These are phyloP conservation scores for Sequoia sempervirens DNA, from an alignment of 75 land plant genomes.

Conservation along the genomic window DNA sequence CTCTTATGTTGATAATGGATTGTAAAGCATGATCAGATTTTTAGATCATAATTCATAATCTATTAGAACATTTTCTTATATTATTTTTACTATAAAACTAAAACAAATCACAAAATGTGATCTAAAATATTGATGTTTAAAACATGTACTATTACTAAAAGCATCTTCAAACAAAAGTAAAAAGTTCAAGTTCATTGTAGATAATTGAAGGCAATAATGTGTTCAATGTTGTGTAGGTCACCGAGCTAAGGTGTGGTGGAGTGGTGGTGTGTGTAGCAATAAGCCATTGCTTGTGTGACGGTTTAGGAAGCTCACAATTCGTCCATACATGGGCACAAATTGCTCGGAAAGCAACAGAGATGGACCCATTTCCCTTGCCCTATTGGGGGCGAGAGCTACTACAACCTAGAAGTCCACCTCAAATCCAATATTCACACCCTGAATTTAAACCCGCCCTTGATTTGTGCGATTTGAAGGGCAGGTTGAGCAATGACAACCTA, in stretches of 20 bases:
- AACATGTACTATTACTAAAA: not conserved
- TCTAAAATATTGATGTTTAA: not conserved
- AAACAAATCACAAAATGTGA: not conserved
- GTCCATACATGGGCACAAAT: slow-evolving; percentile 59
- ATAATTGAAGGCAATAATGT: not conserved
- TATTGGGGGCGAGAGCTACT: slow-evolving; percentile 30
- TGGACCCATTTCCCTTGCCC: slow-evolving; percentile 15
- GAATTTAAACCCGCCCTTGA: slow-evolving; percentile 14
- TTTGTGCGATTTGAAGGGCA: slow-evolving; percentile 5
- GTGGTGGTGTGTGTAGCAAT: slow-evolving; percentile 52
- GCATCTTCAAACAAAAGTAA: not conserved
- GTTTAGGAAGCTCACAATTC: slow-evolving; percentile 54
- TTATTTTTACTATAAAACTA: too few relatives aligned
- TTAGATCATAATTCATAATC: too few relatives aligned
- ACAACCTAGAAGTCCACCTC: slow-evolving; percentile 30
- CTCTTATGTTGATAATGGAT: too few relatives aligned
- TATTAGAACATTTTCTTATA: too few relatives aligned
- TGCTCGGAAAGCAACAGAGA: slow-evolving; percentile 12
- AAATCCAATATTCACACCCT: slow-evolving; percentile 27
- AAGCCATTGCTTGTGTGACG: slow-evolving; percentile 59
- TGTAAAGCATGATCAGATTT: too few relatives aligned
- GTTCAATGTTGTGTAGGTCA: slow-evolving; percentile 19
- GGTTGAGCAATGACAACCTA: slow-evolving; percentile 28
- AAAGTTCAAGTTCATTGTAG: not conserved
- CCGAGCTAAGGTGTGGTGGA: slow-evolving; percentile 49